Percentiles rank a stretch among this genome's conserved stretches.
Conservation (phyloP, 208 protist genomes). For the Willaertia magna region DNA sequence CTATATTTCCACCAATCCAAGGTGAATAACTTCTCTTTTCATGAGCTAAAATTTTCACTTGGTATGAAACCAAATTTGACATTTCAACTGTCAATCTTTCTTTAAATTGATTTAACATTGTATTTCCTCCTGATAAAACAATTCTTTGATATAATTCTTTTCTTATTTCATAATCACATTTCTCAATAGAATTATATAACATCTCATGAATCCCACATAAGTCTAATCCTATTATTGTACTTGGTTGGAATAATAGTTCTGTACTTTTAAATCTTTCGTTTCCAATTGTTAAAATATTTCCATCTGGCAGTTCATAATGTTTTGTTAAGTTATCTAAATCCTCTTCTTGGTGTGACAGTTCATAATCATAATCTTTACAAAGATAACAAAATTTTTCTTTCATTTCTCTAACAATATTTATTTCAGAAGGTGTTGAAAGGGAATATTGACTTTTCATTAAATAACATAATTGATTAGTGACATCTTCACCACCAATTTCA, state of each 20-base stretch:
- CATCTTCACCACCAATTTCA: slow-evolving; percentile 31
- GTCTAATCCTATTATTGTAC: slow-evolving; percentile 77
- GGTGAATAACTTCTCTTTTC: slow-evolving; percentile 41
- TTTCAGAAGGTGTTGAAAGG: not conserved
- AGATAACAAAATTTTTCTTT: slow-evolving; percentile 49
- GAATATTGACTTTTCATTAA: too few relatives aligned
- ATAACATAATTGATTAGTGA: slow-evolving; percentile 59
- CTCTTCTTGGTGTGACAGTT: not conserved
- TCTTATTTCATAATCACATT: slow-evolving; percentile 65
- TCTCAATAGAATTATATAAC: slow-evolving; percentile 41
- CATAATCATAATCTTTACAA: slow-evolving; percentile 47
- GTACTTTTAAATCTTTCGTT: slow-evolving; percentile 75
- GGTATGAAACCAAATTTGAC: not conserved
- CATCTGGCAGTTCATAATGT: slow-evolving; percentile 30
- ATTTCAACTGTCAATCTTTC: slow-evolving; percentile 59
- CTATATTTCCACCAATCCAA: slow-evolving; percentile 64
- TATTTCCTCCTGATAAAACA: slow-evolving; percentile 70
- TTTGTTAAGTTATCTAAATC: too few relatives aligned
- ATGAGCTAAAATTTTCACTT: slow-evolving; percentile 1
- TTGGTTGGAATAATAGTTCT: slow-evolving; percentile 89
- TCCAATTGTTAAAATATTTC: slow-evolving; percentile 63
- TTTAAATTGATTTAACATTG: slow-evolving; percentile 60
- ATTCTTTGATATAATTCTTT: slow-evolving; percentile 77
- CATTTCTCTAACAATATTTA: slow-evolving; percentile 60
- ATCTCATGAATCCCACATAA: slow-evolving; percentile 48